Base-by-base conservation (phyloP, 2,329 filamentous ascomycete genomes). In the Botryosphaeria agaves region DNA sequence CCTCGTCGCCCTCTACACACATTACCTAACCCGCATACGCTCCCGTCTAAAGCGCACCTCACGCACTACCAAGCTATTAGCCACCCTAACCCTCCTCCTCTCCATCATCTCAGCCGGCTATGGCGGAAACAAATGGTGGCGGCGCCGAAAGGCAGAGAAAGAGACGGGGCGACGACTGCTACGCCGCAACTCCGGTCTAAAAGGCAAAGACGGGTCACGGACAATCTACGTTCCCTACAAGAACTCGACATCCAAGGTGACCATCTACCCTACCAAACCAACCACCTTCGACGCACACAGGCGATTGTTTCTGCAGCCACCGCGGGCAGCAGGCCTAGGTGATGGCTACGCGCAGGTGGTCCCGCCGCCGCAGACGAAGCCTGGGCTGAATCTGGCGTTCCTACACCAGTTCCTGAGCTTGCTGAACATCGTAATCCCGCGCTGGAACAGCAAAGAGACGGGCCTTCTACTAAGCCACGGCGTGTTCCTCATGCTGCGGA, bases 261-360 rank as follows among this genome's bases (percentile, higher is more conserved):
- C 79, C 34, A 94, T 98, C 38, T 66, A 82, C 48, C 76, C 79
- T 5, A 98, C 85, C 17, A 94, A 94, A 49, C 72, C 75, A 14
- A 78, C 87, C 20, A 98, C 89, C 0, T 98, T 95, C 49, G 87
- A 98, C 62, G 91, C 89, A 5, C 89, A 98, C 56, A 72, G 89
- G 18, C 69, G 91, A 16, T 65, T 98, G 18, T 98, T 98, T 51
- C 62, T 98, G 28, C 89, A 92, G 45, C 85, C 87, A 1, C 85
- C 85, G 4, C 67, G 83, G 36, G 79, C 84, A 12, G 79, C 83
- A 8, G 78, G 83, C 2, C 65, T 89, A 28, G 21, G 19, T 7
- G 75, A 84, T 50, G 73, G 75, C 4, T 44, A 49, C 26, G 63
- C 59, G 26, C 58, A 63, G 20, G 67, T 71, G 26, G 82, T 91